Evolutionary conservation across 1,284 basidiomycete species (phyloP).

Genomic region (Rhodotorula sp.): DNA sequence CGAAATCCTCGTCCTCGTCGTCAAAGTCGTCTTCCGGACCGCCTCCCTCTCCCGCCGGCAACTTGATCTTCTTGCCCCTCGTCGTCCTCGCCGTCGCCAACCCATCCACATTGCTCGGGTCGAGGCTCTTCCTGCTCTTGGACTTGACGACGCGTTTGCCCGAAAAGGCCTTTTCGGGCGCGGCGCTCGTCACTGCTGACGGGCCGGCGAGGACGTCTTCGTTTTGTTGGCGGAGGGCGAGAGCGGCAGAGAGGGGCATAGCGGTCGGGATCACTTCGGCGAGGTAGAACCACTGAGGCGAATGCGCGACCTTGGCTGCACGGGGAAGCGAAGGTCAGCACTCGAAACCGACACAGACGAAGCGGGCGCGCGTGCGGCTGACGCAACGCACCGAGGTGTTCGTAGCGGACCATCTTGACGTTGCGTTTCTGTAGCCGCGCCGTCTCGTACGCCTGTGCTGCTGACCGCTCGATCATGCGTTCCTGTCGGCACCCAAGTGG

Average conservation of each 20-base stretch:
- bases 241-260: conserved; percentile 12
- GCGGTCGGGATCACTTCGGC: conserved; percentile 28
- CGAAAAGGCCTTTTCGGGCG: not conserved
- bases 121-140: conserved; percentile 3
- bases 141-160: conserved; percentile 12
- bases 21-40: conserved; percentile 13
- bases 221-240: conserved; percentile 4
- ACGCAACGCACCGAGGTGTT: conserved; percentile 15
- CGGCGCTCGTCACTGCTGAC: conserved; percentile 1
- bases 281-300: conserved; percentile 32
- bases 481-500: conserved; percentile 5
- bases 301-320: conserved; percentile 9
- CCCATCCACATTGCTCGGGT: not conserved
- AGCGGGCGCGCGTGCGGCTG: not conserved
- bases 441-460: conserved; percentile 12
- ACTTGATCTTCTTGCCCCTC: conserved; percentile 19
- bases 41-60: conserved; percentile 12
- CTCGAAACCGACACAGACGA: not conserved
- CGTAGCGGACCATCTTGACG: conserved; percentile 20
- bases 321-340: not conserved
- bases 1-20: not conserved
- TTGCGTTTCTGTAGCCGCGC: conserved; percentile 20
- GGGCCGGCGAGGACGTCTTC: not conserved
- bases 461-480: conserved; percentile 13
- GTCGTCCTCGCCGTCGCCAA: conserved; percentile 7